Conservation (phyloP, 2,329 filamentous ascomycete genomes). For the Fusarium staphyleae region DNA sequence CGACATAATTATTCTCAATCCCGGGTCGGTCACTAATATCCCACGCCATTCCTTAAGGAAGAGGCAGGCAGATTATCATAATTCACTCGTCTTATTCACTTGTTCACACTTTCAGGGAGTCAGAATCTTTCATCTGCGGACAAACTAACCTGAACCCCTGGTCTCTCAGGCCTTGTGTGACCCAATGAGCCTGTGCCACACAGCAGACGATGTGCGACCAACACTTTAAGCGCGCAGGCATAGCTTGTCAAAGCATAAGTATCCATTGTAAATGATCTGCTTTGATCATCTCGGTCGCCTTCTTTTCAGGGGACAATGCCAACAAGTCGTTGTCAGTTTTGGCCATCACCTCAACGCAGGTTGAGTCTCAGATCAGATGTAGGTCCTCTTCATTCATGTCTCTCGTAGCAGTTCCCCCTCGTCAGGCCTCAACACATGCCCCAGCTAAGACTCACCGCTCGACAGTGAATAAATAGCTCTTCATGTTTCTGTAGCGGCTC, state of each 20-base stretch:
- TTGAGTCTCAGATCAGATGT: neutral
- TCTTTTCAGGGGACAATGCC: neutral
- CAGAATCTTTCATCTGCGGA: slow-evolving; percentile 16
- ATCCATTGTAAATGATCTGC: slow-evolving; percentile 20
- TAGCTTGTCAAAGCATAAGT: slow-evolving; percentile 11
- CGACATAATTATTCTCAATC: too few species aligned
- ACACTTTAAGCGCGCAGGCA: slow-evolving; percentile 26
- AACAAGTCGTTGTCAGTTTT: slow-evolving; percentile 4
- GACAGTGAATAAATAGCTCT: slow-evolving; percentile 2
- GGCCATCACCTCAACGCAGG: neutral
- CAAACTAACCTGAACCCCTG: slow-evolving; percentile 20
- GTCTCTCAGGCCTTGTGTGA: slow-evolving; percentile 22
- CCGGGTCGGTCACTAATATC: too few species aligned
- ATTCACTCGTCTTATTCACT: slow-evolving; percentile 22
- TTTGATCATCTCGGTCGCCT: slow-evolving; percentile 21
- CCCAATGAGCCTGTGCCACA: slow-evolving; percentile 43
- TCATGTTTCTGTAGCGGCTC: slow-evolving; percentile 12
- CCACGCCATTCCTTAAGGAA: too few species aligned
- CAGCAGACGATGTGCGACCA: slow-evolving; percentile 19
- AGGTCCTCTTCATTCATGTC: neutral
- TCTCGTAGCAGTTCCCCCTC: slow-evolving; percentile 1
- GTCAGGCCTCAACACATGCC: slow-evolving; percentile 26
- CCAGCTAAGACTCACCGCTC: slow-evolving; percentile 36
- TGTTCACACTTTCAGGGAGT: slow-evolving; percentile 20
- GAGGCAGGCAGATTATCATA: neutral